These are phyloP conservation scores for Basipetospora sp. DNA, from an alignment of 2,329 filamentous ascomycete genomes.

Conservation along the genomic window DNA sequence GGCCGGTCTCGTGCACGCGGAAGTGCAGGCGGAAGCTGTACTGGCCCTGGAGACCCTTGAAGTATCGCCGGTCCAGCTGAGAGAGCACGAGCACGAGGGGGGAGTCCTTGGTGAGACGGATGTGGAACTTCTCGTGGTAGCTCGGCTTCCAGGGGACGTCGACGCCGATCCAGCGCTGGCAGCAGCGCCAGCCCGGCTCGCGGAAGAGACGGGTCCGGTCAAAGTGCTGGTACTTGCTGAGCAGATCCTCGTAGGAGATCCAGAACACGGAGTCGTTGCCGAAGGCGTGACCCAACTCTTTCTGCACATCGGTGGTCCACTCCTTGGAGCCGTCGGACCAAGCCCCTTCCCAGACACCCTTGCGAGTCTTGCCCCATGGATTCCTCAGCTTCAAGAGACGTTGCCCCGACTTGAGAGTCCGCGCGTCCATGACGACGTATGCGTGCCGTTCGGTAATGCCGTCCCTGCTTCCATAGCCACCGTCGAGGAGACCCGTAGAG, in stretches of 20 bases:
- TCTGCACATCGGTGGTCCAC: slow-evolving; percentile 43
- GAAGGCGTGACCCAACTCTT: slow-evolving; percentile 43
- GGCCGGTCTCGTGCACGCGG: slow-evolving; percentile 30
- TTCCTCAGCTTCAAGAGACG: slow-evolving; percentile 44
- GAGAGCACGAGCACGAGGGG: slow-evolving; percentile 45
- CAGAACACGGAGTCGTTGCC: slow-evolving; percentile 49
- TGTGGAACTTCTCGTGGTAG: slow-evolving; percentile 47
- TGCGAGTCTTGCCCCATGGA: slow-evolving; percentile 37
- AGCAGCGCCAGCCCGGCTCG: slow-evolving; percentile 41
- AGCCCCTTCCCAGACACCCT: slow-evolving; percentile 42
- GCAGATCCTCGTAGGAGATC: slow-evolving; percentile 48
- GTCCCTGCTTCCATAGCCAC: slow-evolving; percentile 32
- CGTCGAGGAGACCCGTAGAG: slow-evolving; percentile 31
- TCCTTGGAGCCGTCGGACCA: slow-evolving; percentile 48
- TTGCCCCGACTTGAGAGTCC: slow-evolving; percentile 30
- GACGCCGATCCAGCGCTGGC: slow-evolving; percentile 46
- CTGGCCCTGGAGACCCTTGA: slow-evolving; percentile 44
- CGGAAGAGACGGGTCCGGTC: slow-evolving; percentile 49
- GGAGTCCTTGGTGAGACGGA: slow-evolving; percentile 39
- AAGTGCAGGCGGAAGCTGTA: slow-evolving; percentile 37
- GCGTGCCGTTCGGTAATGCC: slow-evolving; percentile 46
- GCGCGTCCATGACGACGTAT: slow-evolving; percentile 32
- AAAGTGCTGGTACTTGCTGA: slow-evolving; percentile 46
- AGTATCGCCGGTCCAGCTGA: slow-evolving; percentile 49
- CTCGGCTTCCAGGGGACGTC: slow-evolving; percentile 47